A percentile compares a stretch with the other conserved stretches of the same genome.
These are phyloP conservation scores for Saturnispora ahearnii DNA, from an alignment of 805 yeast species.

Conservation along the genomic window DNA sequence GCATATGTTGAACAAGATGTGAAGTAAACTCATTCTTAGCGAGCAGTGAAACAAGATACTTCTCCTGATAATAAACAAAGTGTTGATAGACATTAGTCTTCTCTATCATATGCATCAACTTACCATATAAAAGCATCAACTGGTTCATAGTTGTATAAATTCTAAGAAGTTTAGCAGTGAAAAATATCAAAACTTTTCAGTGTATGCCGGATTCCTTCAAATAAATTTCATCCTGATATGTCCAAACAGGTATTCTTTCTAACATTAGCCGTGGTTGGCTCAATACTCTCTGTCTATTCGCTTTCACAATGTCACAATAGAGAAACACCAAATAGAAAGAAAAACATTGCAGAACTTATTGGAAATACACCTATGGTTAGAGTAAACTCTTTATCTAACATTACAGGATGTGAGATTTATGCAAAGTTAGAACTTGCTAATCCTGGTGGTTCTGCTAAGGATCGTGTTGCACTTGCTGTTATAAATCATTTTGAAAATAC, in stretches of 20 bases:
- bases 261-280: constrained; percentile 6
- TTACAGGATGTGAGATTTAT: constrained; percentile 73
- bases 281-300: constrained; percentile 5
- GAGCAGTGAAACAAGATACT: constrained; percentile 13
- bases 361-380: constrained; percentile 86
- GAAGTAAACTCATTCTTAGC: constrained; percentile 16
- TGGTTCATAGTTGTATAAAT: not conserved
- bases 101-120: not conserved
- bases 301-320: not conserved
- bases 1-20: constrained; percentile 16
- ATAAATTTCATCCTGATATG: constrained; percentile 2
- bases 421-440: constrained; percentile 81
- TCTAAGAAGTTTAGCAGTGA: not conserved
- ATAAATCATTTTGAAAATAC: constrained; percentile 55
- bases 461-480: constrained; percentile 83
- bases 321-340: constrained; percentile 13
- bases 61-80: constrained; percentile 8
- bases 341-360: constrained; percentile 44
- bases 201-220: not conserved
- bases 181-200: constrained; percentile 4
- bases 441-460: constrained; percentile 96
- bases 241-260: constrained; percentile 6
- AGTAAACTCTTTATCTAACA: constrained; percentile 56
- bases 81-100: constrained; percentile 3
- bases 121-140: not conserved